phyloP scores from a whole-genome alignment of 1,284 basidiomycete genomes.

The Inonotus obliquus region DNA sequence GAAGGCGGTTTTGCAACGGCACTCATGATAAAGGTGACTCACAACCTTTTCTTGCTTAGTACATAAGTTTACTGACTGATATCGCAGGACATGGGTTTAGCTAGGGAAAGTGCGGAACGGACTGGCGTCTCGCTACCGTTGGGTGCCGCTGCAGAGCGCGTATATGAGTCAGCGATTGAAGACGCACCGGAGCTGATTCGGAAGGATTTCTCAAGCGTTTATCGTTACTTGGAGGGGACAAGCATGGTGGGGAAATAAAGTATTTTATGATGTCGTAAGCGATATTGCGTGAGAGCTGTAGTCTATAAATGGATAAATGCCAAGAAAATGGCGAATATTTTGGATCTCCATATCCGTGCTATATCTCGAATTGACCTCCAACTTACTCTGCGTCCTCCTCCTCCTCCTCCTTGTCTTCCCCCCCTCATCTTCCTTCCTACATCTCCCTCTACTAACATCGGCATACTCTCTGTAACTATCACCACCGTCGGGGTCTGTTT shows the following conservation, averaged over 20 bases:
- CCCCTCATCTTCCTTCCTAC: neutral
- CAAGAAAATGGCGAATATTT: neutral
- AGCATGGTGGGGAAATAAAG: slow-evolving; percentile 7
- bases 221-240: slow-evolving; percentile 47
- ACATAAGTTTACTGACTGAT: neutral
- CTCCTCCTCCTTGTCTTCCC: slow-evolving; percentile 12
- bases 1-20: slow-evolving; percentile 82
- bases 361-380: neutral
- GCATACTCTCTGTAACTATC: slow-evolving; percentile 5
- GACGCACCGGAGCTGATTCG: slow-evolving; percentile 52
- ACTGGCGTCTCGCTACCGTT: slow-evolving; percentile 56
- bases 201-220: slow-evolving; percentile 81
- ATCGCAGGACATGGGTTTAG: slow-evolving; percentile 74
- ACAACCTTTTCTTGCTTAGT: neutral
- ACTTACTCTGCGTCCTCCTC: slow-evolving; percentile 3
- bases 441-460: neutral
- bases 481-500: neutral
- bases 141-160: slow-evolving; percentile 53
- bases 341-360: neutral
- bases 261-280: neutral
- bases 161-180: slow-evolving; percentile 55
- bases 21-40: slow-evolving; percentile 74
- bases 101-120: slow-evolving; percentile 52
- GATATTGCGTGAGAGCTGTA: neutral
- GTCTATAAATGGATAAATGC: neutral